Evolutionary conservation across 2,329 filamentous ascomycete genomes (phyloP), one percentile per base, ranked within the genome.

Genomic region (Lasiodiplodia theobromae): DNA sequence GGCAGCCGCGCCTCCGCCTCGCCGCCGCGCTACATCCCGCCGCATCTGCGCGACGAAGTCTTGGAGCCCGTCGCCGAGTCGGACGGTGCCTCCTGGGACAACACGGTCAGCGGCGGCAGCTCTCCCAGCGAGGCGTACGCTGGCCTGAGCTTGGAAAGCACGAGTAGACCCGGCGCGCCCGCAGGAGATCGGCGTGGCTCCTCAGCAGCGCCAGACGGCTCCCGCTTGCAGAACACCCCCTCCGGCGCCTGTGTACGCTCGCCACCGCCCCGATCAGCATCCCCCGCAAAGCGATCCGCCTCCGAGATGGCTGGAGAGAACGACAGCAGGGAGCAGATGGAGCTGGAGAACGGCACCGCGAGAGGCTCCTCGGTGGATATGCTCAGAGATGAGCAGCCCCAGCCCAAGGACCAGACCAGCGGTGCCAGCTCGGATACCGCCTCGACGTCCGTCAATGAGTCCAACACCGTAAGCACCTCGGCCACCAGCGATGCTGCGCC

Each of bases 41-140:
- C 86, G 66, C 86, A 88, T 77, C 78, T 88, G 68, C 85, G 86
- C 75, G 82, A 83, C 76, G 85, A 86, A 75, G 81, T 85, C 66
- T 73, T 76, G 40, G 78, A 81, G 74, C 74, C 76, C 14, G 71
- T 74, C 34, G 72, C 73, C 31, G 77, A 78, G 67, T 62, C 74
- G 40, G 71, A 53, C 54, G 73, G 67, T 37, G 53, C 69, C 21
- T 71, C 77, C 53, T 72, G 75, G 70, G 80, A 78, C 70, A 77
- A 77, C 75, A 51, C 78, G 31, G 74, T 72, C 69, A 77, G 77
- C 67, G 79, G 79, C 37, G 77, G 78, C 28, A 83, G 81, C 74
- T 86, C 82, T 16, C 83, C 85, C 44, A 85, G 81, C 73, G 82
- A 84, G 72, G 84, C 86, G 69, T 87, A 84, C 81, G 84, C 85